Conservation (phyloP, 2,329 filamentous ascomycete species). For the Scortechinia acanthostroma region DNA sequence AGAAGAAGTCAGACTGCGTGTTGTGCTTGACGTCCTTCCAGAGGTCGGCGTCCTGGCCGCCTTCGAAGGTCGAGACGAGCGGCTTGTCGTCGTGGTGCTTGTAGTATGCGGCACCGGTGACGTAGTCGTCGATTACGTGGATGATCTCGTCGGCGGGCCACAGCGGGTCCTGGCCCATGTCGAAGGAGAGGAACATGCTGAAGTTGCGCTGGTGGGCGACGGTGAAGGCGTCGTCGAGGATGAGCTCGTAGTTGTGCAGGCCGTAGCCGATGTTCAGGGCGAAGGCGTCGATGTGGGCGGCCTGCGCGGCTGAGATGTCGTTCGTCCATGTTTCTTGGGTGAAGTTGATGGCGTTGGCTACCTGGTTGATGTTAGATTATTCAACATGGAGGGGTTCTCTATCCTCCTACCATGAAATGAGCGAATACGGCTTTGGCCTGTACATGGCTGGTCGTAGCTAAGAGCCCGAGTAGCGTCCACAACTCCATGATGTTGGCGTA, state of each 20-base stretch:
- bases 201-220: slow-evolving; percentile 19
- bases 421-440: slow-evolving; percentile 13
- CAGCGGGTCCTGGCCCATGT: slow-evolving; percentile 18
- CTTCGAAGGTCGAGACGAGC: slow-evolving; percentile 33
- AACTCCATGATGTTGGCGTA: too few species aligned
- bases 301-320: slow-evolving; percentile 23
- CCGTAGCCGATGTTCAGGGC: slow-evolving; percentile 20
- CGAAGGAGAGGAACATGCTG: slow-evolving; percentile 31
- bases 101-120: slow-evolving; percentile 14
- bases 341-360: slow-evolving; percentile 13
- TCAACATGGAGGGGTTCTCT: not conserved
- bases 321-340: slow-evolving; percentile 13
- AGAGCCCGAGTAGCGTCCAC: not conserved
- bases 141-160: slow-evolving; percentile 16
- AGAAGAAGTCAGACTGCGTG: slow-evolving; percentile 27
- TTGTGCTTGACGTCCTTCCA: slow-evolving; percentile 31
- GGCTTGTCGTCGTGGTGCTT: slow-evolving; percentile 16
- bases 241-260: slow-evolving; percentile 7
- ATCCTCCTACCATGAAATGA: slow-evolving; percentile 13
- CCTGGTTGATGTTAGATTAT: slow-evolving; percentile 7
- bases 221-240: slow-evolving; percentile 13
- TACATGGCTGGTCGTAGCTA: not conserved
- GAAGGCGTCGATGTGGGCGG: slow-evolving; percentile 27
- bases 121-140: slow-evolving; percentile 13
- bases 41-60: slow-evolving; percentile 25